phyloP scores from a whole-genome alignment of 805 yeast genomes.

The Debaryomyces prosopidis region DNA sequence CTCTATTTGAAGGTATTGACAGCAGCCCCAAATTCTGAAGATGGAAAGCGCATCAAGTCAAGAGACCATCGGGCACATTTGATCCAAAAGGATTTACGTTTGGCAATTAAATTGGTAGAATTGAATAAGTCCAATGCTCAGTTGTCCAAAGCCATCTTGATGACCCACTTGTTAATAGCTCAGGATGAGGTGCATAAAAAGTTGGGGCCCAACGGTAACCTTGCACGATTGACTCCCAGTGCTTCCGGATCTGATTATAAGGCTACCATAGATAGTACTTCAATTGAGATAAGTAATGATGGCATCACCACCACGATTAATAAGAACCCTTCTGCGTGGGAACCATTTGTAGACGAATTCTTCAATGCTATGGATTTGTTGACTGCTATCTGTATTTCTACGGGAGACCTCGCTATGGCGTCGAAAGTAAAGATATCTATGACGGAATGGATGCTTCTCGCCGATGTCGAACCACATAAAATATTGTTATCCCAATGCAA shows the following conservation, averaged over 20 bases:
- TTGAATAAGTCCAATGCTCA: constrained; percentile 47
- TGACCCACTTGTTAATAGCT: constrained; percentile 65
- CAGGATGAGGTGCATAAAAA: constrained; percentile 59
- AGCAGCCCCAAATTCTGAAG: constrained; percentile 28
- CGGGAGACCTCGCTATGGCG: constrained; percentile 67
- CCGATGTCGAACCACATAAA: constrained; percentile 66
- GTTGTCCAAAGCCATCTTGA: constrained; percentile 54
- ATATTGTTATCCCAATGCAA: constrained; percentile 66
- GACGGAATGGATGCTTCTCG: constrained; percentile 71
- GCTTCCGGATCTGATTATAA: constrained; percentile 8
- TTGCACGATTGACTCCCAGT: constrained; percentile 3
- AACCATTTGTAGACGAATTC: constrained; percentile 73
- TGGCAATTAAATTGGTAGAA: constrained; percentile 68
- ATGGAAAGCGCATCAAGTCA: constrained; percentile 20
- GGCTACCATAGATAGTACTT: constrained; percentile 16
- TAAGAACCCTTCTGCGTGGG: constrained; percentile 58
- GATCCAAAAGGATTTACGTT: constrained; percentile 69
- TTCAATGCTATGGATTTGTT: constrained; percentile 76
- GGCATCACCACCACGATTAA: constrained; percentile 19
- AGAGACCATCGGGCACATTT: constrained; percentile 50
- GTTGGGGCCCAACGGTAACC: constrained; percentile 22
- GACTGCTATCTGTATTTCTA: constrained; percentile 66
- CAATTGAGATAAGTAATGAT: constrained; percentile 14
- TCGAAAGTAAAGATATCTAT: constrained; percentile 60
- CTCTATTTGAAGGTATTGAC: constrained; percentile 56